Conservation (phyloP, 495 filamentous ascomycete species). For the Podospora pseudopauciseta region DNA sequence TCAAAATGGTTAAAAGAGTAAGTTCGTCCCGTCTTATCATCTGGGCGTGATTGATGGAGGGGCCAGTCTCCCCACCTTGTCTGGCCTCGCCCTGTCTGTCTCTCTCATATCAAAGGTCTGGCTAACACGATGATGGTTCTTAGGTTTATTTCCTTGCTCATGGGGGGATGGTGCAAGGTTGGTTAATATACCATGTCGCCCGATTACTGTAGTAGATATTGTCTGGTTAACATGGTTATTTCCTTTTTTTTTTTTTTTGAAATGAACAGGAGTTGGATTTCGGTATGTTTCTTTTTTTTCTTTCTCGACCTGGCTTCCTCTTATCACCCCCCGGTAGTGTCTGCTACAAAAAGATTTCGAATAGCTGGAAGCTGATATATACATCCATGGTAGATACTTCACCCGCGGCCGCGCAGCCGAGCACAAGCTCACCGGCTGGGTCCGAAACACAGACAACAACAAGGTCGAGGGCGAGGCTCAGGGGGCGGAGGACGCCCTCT, state of each 20-base stretch:
- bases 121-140: background rate
- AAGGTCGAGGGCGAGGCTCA: slow-evolving; percentile 90
- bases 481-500: slow-evolving; percentile 59
- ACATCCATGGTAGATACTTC: slow-evolving; percentile 53
- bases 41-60: background rate
- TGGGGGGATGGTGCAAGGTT: slow-evolving; percentile 52
- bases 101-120: background rate
- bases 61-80: background rate
- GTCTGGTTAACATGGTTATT: too few relatives aligned
- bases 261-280: slow-evolving; percentile 20
- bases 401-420: slow-evolving; percentile 63
- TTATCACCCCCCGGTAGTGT: background rate
- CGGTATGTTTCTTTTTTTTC: slow-evolving; percentile 14
- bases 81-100: background rate
- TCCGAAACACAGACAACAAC: slow-evolving; percentile 69
- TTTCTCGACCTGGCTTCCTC: background rate
- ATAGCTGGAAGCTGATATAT: too few relatives aligned
- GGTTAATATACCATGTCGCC: background rate
- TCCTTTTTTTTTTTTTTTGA: background rate
- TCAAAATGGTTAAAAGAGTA: slow-evolving; percentile 7
- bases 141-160: slow-evolving; percentile 53
- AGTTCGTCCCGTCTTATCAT: background rate
- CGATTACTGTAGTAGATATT: too few relatives aligned
- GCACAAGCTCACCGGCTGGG: slow-evolving; percentile 70
- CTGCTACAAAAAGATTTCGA: too few relatives aligned